These are phyloP conservation scores for Thraustochytrium sp. DNA, from an alignment of 352 stramenopile genomes.

Conservation along the genomic window DNA sequence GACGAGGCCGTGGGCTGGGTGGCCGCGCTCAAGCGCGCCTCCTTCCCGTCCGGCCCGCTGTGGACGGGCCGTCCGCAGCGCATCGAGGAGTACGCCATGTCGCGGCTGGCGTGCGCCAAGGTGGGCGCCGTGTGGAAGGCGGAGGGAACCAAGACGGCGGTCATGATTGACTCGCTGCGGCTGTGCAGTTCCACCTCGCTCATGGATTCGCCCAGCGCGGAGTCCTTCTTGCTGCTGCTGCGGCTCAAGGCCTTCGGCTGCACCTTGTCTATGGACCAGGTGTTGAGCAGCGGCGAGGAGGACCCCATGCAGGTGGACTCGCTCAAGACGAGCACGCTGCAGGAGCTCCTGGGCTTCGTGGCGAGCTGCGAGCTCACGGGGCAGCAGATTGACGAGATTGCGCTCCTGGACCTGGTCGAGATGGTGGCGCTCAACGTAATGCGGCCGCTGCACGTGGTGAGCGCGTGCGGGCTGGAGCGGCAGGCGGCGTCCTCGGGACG, in stretches of 20 bases:
- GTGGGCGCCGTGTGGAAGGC: slow-evolving; percentile 59
- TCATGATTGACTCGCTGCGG: slow-evolving; percentile 89
- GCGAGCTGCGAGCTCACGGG: slow-evolving; percentile 82
- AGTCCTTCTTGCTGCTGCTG: slow-evolving; percentile 95
- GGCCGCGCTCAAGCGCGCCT: slow-evolving; percentile 7
- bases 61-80: background rate
- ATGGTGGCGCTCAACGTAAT: slow-evolving; percentile 47
- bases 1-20: background rate
- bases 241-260: slow-evolving; percentile 99
- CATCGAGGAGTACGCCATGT: background rate
- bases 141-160: slow-evolving; percentile 87
- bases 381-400: slow-evolving; percentile 50
- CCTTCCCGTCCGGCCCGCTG: slow-evolving; percentile 16
- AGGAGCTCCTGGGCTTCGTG: slow-evolving; percentile 98
- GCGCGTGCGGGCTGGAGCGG: slow-evolving; percentile 48
- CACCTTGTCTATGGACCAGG: slow-evolving; percentile 73
- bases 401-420: slow-evolving; percentile 50
- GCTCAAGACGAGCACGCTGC: slow-evolving; percentile 93
- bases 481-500: background rate
- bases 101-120: slow-evolving; percentile 57
- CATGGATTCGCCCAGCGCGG: slow-evolving; percentile 64
- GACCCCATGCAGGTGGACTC: slow-evolving; percentile 57
- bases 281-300: background rate
- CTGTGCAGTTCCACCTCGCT: slow-evolving; percentile 94
- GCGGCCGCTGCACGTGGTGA: slow-evolving; percentile 58